Base-by-base conservation (phyloP, 1,284 basidiomycete species). In the Moniliophthora roreri region DNA sequence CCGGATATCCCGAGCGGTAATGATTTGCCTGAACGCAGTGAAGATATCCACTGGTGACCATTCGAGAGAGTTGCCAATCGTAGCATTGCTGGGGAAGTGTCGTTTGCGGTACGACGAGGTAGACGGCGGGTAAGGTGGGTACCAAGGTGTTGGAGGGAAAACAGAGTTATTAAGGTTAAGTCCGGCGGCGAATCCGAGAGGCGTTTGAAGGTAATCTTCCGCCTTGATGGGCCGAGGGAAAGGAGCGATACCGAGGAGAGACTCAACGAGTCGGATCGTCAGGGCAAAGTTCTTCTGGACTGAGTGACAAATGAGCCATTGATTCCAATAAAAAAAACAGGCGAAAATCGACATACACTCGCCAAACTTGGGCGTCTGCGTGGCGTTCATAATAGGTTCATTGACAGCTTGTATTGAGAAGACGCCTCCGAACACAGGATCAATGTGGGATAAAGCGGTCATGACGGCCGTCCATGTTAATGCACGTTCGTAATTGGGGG, bases 391-490 rank as follows among this genome's bases (percentile, higher is more conserved):
- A 58, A 87, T 81, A 0, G 87, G 87, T 56, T 91, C 89, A 58
- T 91, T 91, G 39, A 88, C 75, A 1, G 88, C 88, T 61, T 91
- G 77, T 32, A 91, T 87, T 0, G 84, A 72, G 48, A 85, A 84
- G n/a, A 87, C 87, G 26, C 72, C 80, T 20, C 62, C 69, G 60
- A 91, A 91, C 36, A 73, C 71, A 5, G 87, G 76, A 62, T 91
- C 84, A 16, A 87, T 67, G 60, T 91, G 89, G 1, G 83, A 70
- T 15, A 91, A 70, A 4, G 78, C 67, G 0, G 89, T 85, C 84
- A 91, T 89, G 23, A 91, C 85, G 13, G 82, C 83, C 0, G 87
- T 82, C 89, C 89, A 91, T 24, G 85, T 70, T 47, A 91, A 71
- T 9, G 89, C 89, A 4, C 89, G 83, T 51, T 82, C 77, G 58